A percentile compares a stretch with the other conserved stretches of the same genome.
phyloP scores from a whole-genome alignment of 2,329 filamentous ascomycete species.

The Ploettnerulaceae sp. region DNA sequence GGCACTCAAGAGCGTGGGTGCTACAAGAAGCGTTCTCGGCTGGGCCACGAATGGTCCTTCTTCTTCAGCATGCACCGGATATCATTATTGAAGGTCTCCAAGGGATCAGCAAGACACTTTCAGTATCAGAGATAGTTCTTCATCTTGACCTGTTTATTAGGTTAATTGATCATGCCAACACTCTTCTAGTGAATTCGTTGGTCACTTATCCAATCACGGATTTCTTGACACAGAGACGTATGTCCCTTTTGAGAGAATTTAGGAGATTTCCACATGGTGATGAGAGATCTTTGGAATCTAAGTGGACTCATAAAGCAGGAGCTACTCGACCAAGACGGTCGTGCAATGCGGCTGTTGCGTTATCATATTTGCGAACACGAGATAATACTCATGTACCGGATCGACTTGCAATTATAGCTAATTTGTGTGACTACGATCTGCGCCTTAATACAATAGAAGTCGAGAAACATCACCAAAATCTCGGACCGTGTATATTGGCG shows the following conservation, averaged over 20 bases:
- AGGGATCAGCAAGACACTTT: constrained; percentile 1
- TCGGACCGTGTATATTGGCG: not conserved
- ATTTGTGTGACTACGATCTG: constrained; percentile 4
- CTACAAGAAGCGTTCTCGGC: constrained; percentile 5
- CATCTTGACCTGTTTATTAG: constrained; percentile 1
- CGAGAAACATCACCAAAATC: not conserved
- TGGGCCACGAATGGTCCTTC: constrained; percentile 5
- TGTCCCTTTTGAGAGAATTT: not conserved
- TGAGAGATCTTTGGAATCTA: constrained; percentile 1
- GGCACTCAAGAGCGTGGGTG: constrained; percentile 3
- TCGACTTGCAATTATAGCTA: constrained; percentile 4
- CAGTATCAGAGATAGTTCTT: not conserved
- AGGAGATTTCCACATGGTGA: not conserved
- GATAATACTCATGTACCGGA: constrained; percentile 1
- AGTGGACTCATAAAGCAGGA: not conserved
- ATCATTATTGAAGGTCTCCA: not conserved
- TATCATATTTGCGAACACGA: not conserved
- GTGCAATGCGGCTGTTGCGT: constrained; percentile 1
- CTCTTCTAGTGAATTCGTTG: not conserved
- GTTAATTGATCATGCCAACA: not conserved
- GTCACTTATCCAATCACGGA: not conserved
- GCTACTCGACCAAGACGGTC: not conserved
- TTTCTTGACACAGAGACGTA: not conserved
- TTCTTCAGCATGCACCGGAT: not conserved
- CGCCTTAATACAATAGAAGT: not conserved